Evolutionary conservation across 1,284 basidiomycete species (phyloP).

Genomic region (Leccinum fuscescens): DNA sequence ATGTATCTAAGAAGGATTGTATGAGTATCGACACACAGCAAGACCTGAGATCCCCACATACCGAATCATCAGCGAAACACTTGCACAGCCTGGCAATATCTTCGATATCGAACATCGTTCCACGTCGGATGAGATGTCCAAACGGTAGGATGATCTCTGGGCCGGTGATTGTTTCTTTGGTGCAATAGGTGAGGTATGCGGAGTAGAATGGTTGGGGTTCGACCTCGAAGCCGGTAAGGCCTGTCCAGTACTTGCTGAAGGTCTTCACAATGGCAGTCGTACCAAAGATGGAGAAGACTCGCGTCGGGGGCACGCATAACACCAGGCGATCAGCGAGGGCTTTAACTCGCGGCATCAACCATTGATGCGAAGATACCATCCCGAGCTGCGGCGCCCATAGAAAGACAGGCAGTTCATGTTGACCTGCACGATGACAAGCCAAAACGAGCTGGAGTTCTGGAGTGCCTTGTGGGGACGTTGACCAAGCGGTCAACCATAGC

Average conservation of each 20-base stretch:
- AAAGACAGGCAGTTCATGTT: slow-evolving; percentile 53
- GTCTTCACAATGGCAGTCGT: slow-evolving; percentile 43
- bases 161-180: slow-evolving; percentile 39
- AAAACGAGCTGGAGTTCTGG: slow-evolving; percentile 43
- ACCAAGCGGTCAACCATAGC: slow-evolving; percentile 56
- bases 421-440: slow-evolving; percentile 44
- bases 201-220: slow-evolving; percentile 57
- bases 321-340: slow-evolving; percentile 38
- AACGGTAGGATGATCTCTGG: slow-evolving; percentile 36
- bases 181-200: slow-evolving; percentile 59
- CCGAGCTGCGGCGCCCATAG: slow-evolving; percentile 43
- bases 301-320: slow-evolving; percentile 40
- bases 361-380: slow-evolving; percentile 31
- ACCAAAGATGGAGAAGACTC: slow-evolving; percentile 71
- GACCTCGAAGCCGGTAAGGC: slow-evolving; percentile 45
- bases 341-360: slow-evolving; percentile 37
- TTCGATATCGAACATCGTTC: slow-evolving; percentile 41
- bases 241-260: slow-evolving; percentile 55
- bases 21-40: slow-evolving; percentile 6
- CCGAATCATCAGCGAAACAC: slow-evolving; percentile 59
- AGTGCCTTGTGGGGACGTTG: slow-evolving; percentile 32
- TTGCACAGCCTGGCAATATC: slow-evolving; percentile 51
- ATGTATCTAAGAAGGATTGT: slow-evolving; percentile 42
- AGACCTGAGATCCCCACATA: slow-evolving; percentile 33
- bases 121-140: slow-evolving; percentile 38